These are phyloP conservation scores for Asterochloris sp. DNA, from an alignment of 139 green algal species.

Conservation along the genomic window DNA sequence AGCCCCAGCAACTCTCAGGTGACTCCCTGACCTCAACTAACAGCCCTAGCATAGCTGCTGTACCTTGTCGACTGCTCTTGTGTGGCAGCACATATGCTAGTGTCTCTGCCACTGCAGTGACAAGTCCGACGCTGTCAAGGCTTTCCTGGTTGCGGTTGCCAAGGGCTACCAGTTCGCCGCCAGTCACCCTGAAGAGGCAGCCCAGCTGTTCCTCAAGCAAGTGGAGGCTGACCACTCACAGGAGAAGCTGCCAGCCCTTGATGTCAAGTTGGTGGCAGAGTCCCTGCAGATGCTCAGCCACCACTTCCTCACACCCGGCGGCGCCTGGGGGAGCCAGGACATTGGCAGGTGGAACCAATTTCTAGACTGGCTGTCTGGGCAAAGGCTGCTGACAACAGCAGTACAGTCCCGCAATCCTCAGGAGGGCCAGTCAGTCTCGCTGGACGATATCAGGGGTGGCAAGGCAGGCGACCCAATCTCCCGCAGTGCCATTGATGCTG, in stretches of 20 bases:
- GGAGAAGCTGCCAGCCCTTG: neutral
- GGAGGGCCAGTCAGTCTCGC: slow-evolving; percentile 21
- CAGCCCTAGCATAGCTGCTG: neutral
- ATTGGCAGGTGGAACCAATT: slow-evolving; percentile 54
- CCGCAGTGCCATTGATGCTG: slow-evolving; percentile 24
- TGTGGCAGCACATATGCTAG: neutral
- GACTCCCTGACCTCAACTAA: neutral
- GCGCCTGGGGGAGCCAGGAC: slow-evolving; percentile 50
- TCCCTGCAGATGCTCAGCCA: slow-evolving; percentile 7
- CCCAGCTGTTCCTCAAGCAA: slow-evolving; percentile 15
- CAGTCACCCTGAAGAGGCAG: slow-evolving; percentile 49
- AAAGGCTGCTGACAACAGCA: slow-evolving; percentile 47
- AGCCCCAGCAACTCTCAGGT: slow-evolving; percentile 50
- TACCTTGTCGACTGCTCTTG: neutral
- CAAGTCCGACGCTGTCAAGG: slow-evolving; percentile 28
- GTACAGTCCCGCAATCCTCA: slow-evolving; percentile 25
- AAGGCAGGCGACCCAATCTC: slow-evolving; percentile 56
- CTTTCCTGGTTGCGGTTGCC: slow-evolving; percentile 60
- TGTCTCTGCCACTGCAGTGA: slow-evolving; percentile 20
- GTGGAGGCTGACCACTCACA: neutral
- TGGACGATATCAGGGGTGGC: slow-evolving; percentile 61
- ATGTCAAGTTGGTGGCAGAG: neutral
- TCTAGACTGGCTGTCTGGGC: slow-evolving; percentile 65
- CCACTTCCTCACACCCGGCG: slow-evolving; percentile 27
- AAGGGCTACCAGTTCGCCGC: slow-evolving; percentile 60